Base-by-base conservation (phyloP, 78 protist genomes). In the Dictyostelium firmibasis region DNA sequence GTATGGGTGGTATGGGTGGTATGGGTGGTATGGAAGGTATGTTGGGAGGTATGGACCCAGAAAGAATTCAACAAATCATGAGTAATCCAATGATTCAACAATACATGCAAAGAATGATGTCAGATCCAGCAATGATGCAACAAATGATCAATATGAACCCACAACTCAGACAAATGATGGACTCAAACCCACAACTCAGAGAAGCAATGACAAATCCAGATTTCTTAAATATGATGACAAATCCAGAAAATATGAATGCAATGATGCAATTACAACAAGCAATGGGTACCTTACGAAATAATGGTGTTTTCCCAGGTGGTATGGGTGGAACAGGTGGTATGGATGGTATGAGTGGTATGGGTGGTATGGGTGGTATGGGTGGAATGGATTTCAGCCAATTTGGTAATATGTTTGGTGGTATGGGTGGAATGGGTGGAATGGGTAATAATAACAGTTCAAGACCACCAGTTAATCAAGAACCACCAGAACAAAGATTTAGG, bases 1-100 rank as follows among this genome's bases (percentile, higher is more conserved):
- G 96, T 7, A 93, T 93, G 92, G 97, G 95, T 25, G 98, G 96
- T n/a, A 92, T 95, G 97, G 94, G 96, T 23, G 96, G 97, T 20
- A 81, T 85, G 93, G 96, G 96, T 53, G 86, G 53, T 31, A 84
- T 72, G 83, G 87, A 23, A 3, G 57, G 16, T 7, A 47, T 47
- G 57, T 20, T 57, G 3, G 50, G 13, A 10, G 35, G 53, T 25
- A 31, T 92, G 79, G 25, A 60, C 11, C 93, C 96, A 78, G 74
- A 36, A 36, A 62, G 31, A 47, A 72, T 97, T 13, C 36, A n/a
- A 44, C 29, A 31, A 44, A 18, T 97, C 97, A 36, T 97, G 93
- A 91, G 10, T 20, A 97, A 95, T 29, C 98, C 98, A 96, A 36
- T 53, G 0, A 16, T 97, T 33, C 98, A 97, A 91, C 31, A 88